phyloP scores from a whole-genome alignment of 2,329 filamentous ascomycete genomes.

The Periconia digitata region DNA sequence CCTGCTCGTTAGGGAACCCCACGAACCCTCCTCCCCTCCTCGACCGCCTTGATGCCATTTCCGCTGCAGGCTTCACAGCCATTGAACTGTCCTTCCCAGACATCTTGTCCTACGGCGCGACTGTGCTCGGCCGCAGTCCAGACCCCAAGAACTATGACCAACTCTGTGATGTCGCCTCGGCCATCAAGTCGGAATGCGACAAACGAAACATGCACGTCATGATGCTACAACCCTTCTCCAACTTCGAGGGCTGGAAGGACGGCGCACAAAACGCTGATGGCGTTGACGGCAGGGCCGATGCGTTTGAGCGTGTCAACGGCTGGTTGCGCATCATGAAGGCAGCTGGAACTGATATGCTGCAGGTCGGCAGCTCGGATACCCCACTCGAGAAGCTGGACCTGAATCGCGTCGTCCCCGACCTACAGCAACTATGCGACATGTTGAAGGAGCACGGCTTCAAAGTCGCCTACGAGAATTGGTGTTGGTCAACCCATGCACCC shows the following conservation, averaged over 20 bases:
- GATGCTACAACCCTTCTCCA: constrained; percentile 74
- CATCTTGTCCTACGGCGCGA: constrained; percentile 63
- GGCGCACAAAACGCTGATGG: constrained; percentile 50
- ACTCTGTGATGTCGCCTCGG: constrained; percentile 56
- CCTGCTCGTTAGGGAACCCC: constrained; percentile 55
- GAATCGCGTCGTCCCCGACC: constrained; percentile 59
- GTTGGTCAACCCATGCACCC: constrained; percentile 72
- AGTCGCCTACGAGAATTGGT: constrained; percentile 81
- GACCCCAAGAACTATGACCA: constrained; percentile 61
- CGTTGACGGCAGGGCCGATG: constrained; percentile 60
- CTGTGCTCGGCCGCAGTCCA: constrained; percentile 54
- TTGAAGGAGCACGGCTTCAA: constrained; percentile 59
- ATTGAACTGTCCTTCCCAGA: constrained; percentile 78
- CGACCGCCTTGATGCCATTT: constrained; percentile 63
- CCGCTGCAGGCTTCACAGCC: constrained; percentile 65
- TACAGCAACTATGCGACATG: constrained; percentile 59
- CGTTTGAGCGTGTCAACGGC: constrained; percentile 62
- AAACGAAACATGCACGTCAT: constrained; percentile 62
- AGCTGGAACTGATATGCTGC: constrained; percentile 69
- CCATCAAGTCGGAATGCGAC: constrained; percentile 59
- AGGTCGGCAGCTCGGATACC: constrained; percentile 66
- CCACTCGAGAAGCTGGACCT: constrained; percentile 56
- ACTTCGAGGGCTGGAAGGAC: constrained; percentile 73
- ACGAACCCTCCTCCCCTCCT: constrained; percentile 53
- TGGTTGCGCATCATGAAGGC: constrained; percentile 75